Evolutionary conservation across 2,329 filamentous ascomycete species (phyloP), one percentile per base, ranked within the genome.

Genomic region (Pseudopithomyces maydicus): DNA sequence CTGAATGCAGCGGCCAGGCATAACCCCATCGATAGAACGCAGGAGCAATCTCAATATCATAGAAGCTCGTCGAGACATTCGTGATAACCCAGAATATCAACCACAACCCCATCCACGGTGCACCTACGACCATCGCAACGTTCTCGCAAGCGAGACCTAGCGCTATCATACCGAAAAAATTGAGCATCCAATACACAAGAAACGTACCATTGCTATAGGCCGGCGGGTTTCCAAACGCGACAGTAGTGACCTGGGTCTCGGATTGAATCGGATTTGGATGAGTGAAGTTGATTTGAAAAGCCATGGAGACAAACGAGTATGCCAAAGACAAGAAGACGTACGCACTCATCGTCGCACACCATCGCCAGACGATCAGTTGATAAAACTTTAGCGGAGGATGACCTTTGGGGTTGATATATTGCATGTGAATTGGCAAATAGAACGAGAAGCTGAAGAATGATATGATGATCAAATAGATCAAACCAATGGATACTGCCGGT

Each of bases 61-160:
- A 85, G 63, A 89, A 88, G 0, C 80, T 75, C 0, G 85, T 87
- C 0, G 80, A 77, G 0, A 88, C 85, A 64, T 90, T 90, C 6
- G 84, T 82, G 54, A 89, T 86, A 41, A 89, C 85, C 86, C 85
- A 88, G 64, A 88, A 88, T 54, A 89, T 87, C 1, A 90, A 73
- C 81, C 86, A 90, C 0, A 88, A 69, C 0, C 84, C 81, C 50
- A 79, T 83, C 85, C 85, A 89, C 0, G 84, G 86, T 63, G 83
- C 78, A 0, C 84, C 85, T 4, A 89, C 75, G 1, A 88, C 65
- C 83, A 88, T 88, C 0, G 84, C 84, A 26, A 86, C 81, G 63
- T 89, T 89, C 74, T 89, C 86, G 65, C 84, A 87, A 0, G 86
- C 84, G 2, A 89, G 72, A 0, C 86, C 87, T 1, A 89, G 66